A percentile compares a stretch with the other conserved stretches of the same genome.
Conservation (phyloP, 208 protist genomes). For the Lotmaria passim region DNA sequence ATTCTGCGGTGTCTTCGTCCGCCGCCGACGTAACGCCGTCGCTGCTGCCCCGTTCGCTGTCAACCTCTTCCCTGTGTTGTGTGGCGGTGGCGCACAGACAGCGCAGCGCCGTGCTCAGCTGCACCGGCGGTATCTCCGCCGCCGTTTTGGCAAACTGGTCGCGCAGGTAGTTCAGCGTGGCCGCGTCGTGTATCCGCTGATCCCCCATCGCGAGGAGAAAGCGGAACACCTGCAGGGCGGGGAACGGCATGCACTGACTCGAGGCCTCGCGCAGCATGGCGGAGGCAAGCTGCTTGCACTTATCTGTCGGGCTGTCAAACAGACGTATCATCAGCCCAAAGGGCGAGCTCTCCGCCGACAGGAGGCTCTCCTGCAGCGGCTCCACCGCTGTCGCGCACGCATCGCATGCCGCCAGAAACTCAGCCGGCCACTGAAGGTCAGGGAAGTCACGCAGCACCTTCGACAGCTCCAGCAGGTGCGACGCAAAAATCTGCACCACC, state of each 20-base stretch:
- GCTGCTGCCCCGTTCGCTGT: not conserved
- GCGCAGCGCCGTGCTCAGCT: slow-evolving; percentile 75
- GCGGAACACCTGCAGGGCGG: slow-evolving; percentile 76
- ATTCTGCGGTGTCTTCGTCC: slow-evolving; percentile 10
- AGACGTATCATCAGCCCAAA: slow-evolving; percentile 39
- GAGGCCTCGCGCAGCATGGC: slow-evolving; percentile 63
- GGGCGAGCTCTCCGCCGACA: slow-evolving; percentile 38
- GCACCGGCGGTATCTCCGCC: slow-evolving; percentile 72
- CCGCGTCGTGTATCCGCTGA: slow-evolving; percentile 41
- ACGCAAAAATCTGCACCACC: slow-evolving; percentile 44
- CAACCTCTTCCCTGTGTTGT: slow-evolving; percentile 4
- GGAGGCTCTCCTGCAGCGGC: slow-evolving; percentile 29
- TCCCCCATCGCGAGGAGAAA: slow-evolving; percentile 79
- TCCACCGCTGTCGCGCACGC: slow-evolving; percentile 23
- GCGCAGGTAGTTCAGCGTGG: slow-evolving; percentile 59
- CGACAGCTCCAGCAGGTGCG: slow-evolving; percentile 26
- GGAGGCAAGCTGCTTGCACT: slow-evolving; percentile 45
- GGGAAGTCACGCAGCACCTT: slow-evolving; percentile 17
- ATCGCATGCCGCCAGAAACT: slow-evolving; percentile 23
- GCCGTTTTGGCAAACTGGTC: slow-evolving; percentile 78
- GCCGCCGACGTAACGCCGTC: not conserved
- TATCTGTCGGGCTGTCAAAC: slow-evolving; percentile 42
- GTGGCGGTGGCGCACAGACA: slow-evolving; percentile 41
- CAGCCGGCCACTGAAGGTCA: slow-evolving; percentile 22
- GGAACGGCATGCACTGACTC: slow-evolving; percentile 56